These are phyloP conservation scores for Kuraishia borneana DNA, from an alignment of 805 yeast genomes.

Conservation along the genomic window DNA sequence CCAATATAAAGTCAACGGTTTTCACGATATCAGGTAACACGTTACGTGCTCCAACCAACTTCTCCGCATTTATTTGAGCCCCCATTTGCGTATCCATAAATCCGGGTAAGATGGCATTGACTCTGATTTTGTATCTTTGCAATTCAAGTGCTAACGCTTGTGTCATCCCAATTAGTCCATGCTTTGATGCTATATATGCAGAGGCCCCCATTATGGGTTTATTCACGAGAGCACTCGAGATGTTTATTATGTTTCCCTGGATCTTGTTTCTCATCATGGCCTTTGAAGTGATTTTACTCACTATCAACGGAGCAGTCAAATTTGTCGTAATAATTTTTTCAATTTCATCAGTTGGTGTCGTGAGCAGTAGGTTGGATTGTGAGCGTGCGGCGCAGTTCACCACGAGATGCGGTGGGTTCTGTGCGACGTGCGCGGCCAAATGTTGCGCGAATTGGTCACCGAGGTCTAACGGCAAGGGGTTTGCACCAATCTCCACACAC, in stretches of 20 bases:
- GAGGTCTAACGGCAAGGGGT: conserved; percentile 8
- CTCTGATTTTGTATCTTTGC: conserved; percentile 38
- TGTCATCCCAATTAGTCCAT: conserved; percentile 58
- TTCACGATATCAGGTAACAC: conserved; percentile 11
- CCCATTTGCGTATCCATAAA: conserved; percentile 61
- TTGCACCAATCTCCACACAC: conserved; percentile 3
- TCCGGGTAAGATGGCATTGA: conserved; percentile 63
- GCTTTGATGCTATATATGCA: conserved; percentile 61
- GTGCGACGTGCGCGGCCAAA: too few species aligned
- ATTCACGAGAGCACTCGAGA: conserved; percentile 53
- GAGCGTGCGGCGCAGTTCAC: conserved; percentile 62
- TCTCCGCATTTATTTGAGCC: conserved; percentile 12
- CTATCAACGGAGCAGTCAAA: conserved; percentile 46
- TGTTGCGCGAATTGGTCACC: too few species aligned
- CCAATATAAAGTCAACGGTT: conserved; percentile 11
- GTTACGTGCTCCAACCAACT: conserved; percentile 6
- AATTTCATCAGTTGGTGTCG: conserved; percentile 30
- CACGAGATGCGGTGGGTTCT: conserved; percentile 27
- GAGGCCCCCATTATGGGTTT: conserved; percentile 41
- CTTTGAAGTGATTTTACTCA: conserved; percentile 40
- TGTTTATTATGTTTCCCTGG: conserved; percentile 37
- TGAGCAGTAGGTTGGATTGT: conserved; percentile 38
- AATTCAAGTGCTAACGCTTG: conserved; percentile 49
- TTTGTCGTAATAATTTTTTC: conserved; percentile 39
- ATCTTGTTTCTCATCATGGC: conserved; percentile 32